phyloP scores from a whole-genome alignment of 768 basidiomycete species.

The Scleroderma bovista region DNA sequence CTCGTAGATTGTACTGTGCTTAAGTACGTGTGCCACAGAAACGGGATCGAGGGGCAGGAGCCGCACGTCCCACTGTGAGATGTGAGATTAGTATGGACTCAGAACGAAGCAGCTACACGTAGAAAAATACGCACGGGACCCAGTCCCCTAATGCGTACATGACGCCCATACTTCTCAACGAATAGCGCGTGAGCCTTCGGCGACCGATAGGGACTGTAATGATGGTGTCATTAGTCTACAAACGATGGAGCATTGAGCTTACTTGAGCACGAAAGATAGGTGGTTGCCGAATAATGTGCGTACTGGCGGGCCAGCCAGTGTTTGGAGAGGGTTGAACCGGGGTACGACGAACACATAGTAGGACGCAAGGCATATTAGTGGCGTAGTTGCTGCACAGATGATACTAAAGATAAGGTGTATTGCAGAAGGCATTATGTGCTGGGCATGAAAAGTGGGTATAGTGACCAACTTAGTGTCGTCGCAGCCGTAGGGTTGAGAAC shows the following conservation, averaged over 20 bases:
- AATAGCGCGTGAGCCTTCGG: conserved; percentile 48
- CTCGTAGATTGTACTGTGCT: conserved; percentile 67
- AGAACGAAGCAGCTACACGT: neutral
- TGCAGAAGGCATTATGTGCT: conserved; percentile 5
- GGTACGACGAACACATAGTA: conserved; percentile 24
- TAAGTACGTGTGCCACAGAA: conserved; percentile 69
- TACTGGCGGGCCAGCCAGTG: conserved; percentile 57
- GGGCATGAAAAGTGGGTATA: neutral
- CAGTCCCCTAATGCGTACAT: conserved; percentile 61
- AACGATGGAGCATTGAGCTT: conserved; percentile 16
- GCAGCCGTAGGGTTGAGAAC: no score
- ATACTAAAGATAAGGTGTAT: conserved; percentile 5
- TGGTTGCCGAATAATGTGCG: conserved; percentile 48
- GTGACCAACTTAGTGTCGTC: no score
- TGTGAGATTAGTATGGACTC: neutral
- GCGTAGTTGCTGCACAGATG: conserved; percentile 4
- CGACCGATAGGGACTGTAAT: conserved; percentile 48
- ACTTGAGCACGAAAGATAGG: conserved; percentile 55
- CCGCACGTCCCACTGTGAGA: conserved; percentile 65
- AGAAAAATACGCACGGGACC: conserved; percentile 51
- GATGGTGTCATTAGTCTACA: neutral
- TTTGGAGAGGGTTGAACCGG: conserved; percentile 40
- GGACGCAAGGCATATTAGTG: conserved; percentile 15
- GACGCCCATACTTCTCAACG: conserved; percentile 59
- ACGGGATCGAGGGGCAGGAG: conserved; percentile 77